Percentiles rank a stretch among this genome's conserved stretches.
Conservation (phyloP, 768 basidiomycete genomes). For the Mycena capillaripes region DNA sequence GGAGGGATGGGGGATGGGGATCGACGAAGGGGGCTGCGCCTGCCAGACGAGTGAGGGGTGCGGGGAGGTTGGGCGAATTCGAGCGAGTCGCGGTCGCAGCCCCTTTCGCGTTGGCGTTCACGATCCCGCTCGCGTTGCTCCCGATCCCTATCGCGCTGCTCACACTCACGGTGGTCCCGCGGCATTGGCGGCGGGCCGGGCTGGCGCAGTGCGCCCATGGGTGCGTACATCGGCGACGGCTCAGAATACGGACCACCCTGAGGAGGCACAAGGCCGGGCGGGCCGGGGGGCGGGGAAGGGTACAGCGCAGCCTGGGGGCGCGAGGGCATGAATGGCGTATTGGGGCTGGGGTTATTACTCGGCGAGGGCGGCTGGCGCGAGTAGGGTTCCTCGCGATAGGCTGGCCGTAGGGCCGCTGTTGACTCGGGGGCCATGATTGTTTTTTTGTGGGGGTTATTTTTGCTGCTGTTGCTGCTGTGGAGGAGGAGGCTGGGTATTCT, state of each 20-base stretch:
- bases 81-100: neutral
- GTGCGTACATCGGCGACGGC: conserved; percentile 33
- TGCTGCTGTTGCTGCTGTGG: no score
- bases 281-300: conserved; percentile 30
- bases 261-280: neutral
- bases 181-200: neutral
- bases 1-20: no score
- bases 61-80: neutral
- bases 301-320: conserved; percentile 5
- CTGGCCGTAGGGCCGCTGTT: neutral
- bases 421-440: neutral
- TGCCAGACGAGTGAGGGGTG: no score
- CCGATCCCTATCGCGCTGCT: neutral
- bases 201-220: conserved; percentile 31
- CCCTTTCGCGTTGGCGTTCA: conserved; percentile 18
- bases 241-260: conserved; percentile 29
- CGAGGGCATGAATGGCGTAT: neutral
- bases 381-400: conserved; percentile 11
- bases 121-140: conserved; percentile 20
- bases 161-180: neutral
- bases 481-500: no score
- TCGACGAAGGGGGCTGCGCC: no score
- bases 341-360: neutral
- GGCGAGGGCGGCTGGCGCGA: neutral
- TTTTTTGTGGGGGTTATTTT: no score